These are phyloP conservation scores for Starmerella apicola DNA, from an alignment of 805 yeast species.

Conservation along the genomic window DNA sequence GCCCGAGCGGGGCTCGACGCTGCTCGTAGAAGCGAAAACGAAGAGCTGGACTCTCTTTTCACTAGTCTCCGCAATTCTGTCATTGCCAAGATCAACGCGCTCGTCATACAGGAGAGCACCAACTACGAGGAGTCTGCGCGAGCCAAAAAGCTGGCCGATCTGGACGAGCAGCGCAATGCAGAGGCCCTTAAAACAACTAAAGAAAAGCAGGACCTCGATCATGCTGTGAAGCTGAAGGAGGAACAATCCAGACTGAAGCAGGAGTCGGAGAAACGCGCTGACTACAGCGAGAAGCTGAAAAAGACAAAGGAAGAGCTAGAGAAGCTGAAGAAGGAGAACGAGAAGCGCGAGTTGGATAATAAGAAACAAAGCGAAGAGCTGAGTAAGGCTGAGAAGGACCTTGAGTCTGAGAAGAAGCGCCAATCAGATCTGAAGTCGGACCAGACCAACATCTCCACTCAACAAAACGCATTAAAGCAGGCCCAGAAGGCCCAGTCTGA, in stretches of 20 bases:
- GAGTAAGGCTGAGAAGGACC: no score
- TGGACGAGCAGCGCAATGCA: neutral
- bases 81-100: neutral
- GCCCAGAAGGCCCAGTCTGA: slow-evolving; percentile 15
- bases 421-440: no score
- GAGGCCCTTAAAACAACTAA: neutral
- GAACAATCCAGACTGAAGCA: neutral
- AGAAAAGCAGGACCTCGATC: neutral
- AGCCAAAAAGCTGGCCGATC: neutral
- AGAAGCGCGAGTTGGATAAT: slow-evolving; percentile 3
- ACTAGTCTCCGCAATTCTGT: slow-evolving; percentile 3
- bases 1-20: neutral
- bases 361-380: no score
- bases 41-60: slow-evolving; percentile 4
- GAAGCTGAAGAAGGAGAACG: slow-evolving; percentile 5
- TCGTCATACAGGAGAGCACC: neutral
- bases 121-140: slow-evolving; percentile 5
- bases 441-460: no score
- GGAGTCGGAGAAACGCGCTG: slow-evolving; percentile 21
- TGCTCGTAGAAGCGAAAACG: neutral
- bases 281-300: slow-evolving; percentile 1
- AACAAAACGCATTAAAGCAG: no score
- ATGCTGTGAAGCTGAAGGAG: neutral
- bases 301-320: slow-evolving; percentile 8
- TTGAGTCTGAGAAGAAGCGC: no score